Evolutionary conservation across 192 early-diverging fungal genomes (phyloP).

Genomic region (Entomortierella chlamydospora): DNA sequence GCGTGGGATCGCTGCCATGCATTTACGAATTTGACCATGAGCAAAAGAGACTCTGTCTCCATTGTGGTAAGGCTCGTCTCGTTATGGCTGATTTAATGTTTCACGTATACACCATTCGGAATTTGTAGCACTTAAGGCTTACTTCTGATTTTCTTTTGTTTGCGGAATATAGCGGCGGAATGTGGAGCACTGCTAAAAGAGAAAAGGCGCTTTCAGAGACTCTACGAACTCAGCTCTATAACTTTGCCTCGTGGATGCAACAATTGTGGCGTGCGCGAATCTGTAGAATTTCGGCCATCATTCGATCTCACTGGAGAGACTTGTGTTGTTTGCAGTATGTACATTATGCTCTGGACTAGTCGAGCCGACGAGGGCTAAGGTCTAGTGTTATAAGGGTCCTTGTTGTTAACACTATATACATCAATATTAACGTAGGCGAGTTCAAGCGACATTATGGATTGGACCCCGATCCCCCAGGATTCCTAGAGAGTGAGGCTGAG

Average conservation of each 20-base stretch:
- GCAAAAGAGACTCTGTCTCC: conserved; percentile 19
- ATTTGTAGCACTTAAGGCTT: too few species aligned
- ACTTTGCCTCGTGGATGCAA: conserved; percentile 20
- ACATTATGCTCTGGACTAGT: too few species aligned
- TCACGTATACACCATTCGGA: neutral
- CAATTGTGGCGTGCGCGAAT: conserved; percentile 25
- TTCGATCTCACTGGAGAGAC: conserved; percentile 11
- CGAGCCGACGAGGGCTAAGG: too few species aligned
- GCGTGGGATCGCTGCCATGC: conserved; percentile 9
- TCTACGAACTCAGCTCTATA: conserved; percentile 25
- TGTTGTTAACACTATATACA: neutral
- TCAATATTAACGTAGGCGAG: neutral
- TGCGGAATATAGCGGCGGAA: conserved; percentile 17
- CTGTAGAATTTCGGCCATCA: conserved; percentile 5
- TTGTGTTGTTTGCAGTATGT: conserved; percentile 24
- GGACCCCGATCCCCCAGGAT: neutral
- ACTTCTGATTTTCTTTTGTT: too few species aligned
- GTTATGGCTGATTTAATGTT: too few species aligned
- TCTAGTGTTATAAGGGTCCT: too few species aligned
- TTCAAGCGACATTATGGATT: conserved; percentile 9
- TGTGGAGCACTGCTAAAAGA: conserved; percentile 20
- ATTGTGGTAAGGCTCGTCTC: conserved; percentile 36
- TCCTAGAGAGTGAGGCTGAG: neutral
- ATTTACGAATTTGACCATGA: conserved; percentile 27
- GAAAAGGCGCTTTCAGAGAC: conserved; percentile 36